Evolutionary conservation across 202 grass and related monocot species (phyloP).

Genomic region (Panicum hallii): DNA sequence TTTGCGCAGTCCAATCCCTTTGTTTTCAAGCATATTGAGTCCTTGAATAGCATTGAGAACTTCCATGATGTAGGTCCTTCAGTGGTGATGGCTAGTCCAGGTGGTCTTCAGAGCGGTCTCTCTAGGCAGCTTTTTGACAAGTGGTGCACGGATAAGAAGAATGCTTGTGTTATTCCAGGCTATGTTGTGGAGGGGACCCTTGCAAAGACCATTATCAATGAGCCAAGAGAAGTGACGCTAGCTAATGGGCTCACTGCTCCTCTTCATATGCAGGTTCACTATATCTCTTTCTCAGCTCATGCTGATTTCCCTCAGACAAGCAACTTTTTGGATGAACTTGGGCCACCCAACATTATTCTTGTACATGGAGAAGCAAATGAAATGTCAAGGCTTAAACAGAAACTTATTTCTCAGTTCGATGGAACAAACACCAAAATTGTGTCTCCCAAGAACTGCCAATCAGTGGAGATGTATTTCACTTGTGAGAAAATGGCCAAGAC

Average conservation of each 20-base stretch:
- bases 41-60: constrained; percentile 91
- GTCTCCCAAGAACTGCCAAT: constrained; percentile 92
- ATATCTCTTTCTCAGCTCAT: constrained; percentile 96
- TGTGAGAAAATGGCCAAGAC: constrained; percentile 98
- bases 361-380: constrained; percentile 96
- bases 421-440: constrained; percentile 83
- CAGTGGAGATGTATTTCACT: constrained; percentile 88
- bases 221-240: constrained; percentile 91
- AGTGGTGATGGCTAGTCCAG: constrained; percentile 94
- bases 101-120: constrained; percentile 84
- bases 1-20: constrained; percentile 96
- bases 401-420: constrained; percentile 80
- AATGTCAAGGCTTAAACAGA: constrained; percentile 91
- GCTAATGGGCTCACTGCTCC: constrained; percentile 86
- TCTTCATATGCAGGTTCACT: constrained; percentile 91
- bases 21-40: constrained; percentile 85
- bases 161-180: constrained; percentile 85
- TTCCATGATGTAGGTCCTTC: constrained; percentile 91
- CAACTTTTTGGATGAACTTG: constrained; percentile 79
- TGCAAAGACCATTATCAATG: constrained; percentile 92
- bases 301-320: constrained; percentile 94
- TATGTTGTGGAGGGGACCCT: constrained; percentile 91
- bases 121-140: constrained; percentile 97
- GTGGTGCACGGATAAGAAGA: constrained; percentile 98
- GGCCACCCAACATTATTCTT: constrained; percentile 90